phyloP scores from a whole-genome alignment of 805 yeast species.

The Hanseniaspora meyeri region DNA sequence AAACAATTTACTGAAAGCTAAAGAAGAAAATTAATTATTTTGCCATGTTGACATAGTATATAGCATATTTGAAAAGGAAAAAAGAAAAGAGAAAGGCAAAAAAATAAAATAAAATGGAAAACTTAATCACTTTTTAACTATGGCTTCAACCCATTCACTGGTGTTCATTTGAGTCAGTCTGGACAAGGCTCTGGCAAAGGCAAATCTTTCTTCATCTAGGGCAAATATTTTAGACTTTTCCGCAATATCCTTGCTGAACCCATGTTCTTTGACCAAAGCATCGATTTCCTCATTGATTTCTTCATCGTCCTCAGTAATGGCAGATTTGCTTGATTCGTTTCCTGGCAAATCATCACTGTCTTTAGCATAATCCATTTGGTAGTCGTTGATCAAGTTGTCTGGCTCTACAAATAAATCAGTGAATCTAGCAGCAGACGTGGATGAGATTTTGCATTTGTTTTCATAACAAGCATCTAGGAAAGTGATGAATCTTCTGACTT shows the following conservation, averaged over 20 bases:
- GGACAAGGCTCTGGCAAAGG: slow-evolving; percentile 88
- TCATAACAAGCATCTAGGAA: slow-evolving; percentile 94
- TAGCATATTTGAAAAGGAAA: not conserved
- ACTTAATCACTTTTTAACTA: slow-evolving; percentile 1
- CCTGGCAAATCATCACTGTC: slow-evolving; percentile 17
- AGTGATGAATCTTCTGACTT: slow-evolving; percentile 82
- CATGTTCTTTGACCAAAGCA: slow-evolving; percentile 59
- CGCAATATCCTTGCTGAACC: slow-evolving; percentile 61
- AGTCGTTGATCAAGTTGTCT: slow-evolving; percentile 36
- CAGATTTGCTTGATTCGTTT: not conserved
- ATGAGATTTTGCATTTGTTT: slow-evolving; percentile 74
- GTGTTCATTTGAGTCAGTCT: slow-evolving; percentile 90
- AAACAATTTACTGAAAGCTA: not conserved
- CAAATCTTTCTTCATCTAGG: slow-evolving; percentile 89
- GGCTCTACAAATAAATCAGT: slow-evolving; percentile 78
- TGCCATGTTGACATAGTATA: not conserved
- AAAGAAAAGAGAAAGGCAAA: no score
- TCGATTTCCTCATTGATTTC: slow-evolving; percentile 32
- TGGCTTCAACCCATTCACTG: slow-evolving; percentile 68
- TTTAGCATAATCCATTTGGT: slow-evolving; percentile 25
- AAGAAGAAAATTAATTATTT: not conserved
- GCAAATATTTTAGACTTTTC: slow-evolving; percentile 66
- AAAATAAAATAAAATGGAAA: not conserved
- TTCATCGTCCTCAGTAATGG: slow-evolving; percentile 23
- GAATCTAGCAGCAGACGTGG: slow-evolving; percentile 78